Evolutionary conservation across 345 rosid genomes (phyloP), one percentile per base, ranked within the genome.

Genomic region (Aethionema arabicum): DNA sequence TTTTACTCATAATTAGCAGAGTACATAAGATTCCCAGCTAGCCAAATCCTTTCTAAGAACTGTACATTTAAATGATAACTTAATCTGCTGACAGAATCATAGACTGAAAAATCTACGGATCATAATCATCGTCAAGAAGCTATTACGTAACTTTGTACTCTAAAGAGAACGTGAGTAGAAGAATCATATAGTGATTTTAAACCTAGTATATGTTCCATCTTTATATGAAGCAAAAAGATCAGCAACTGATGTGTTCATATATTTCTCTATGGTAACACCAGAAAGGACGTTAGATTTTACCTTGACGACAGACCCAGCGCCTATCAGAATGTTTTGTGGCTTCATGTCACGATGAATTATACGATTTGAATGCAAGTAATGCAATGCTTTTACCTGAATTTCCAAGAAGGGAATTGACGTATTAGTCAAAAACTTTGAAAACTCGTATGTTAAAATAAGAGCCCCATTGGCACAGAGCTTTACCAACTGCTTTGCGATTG

Each of bases 311-410:
- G 97, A 84, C 8, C 93, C 95, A 63, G 97, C 86, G 72, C 99
- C 93, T 53, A 93, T 90, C 60, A 90, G 90, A 72, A 93, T 93
- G 80, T 93, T 93, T 56, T 93, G 99, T n/a, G 99, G 99, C 79
- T 93, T 93, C 99, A 93, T 87, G 68, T 93, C 99, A 56, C 97
- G 91, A 76, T 93, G 99, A 49, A 93, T 93, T 63, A 93, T 93
- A 61, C 99, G 97, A 60, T 93, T 93, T 14, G 99, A 90, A 72
- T 93, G 99, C 82, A 93, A 67, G 72, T 93, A 93, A 74, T 93
- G 88, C 74, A 93, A 62, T 3, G 99, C 99, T 74, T 79, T 82
- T 67, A 93, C 97, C 98, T 92, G 74, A 35, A 80, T 39, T 61
- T 49, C 45, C 8, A 8, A 50, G 59, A 42, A 55, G 5, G 7